A percentile compares a stretch with the other conserved stretches of the same genome.
phyloP scores from a whole-genome alignment of 2,329 filamentous ascomycete species.

The Aspergillus sp. region DNA sequence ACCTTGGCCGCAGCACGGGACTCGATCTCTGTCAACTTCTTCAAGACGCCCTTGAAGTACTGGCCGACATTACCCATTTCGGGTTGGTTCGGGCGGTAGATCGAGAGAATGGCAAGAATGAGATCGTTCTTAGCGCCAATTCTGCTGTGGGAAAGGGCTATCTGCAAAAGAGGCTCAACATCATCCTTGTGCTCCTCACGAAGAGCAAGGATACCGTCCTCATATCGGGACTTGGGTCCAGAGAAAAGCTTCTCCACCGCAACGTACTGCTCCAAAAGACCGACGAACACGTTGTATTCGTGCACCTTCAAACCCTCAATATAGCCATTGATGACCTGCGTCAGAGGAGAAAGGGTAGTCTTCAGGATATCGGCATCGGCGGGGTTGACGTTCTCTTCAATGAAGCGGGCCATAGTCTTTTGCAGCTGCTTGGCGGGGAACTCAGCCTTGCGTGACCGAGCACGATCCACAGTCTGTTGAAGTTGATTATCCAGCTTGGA shows the following conservation, averaged over 20 bases:
- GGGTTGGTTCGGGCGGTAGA: constrained; percentile 93
- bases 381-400: constrained; percentile 78
- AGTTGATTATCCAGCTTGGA: constrained; percentile 84
- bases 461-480: constrained; percentile 80
- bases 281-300: constrained; percentile 79
- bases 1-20: constrained; percentile 88
- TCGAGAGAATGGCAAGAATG: constrained; percentile 84
- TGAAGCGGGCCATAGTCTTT: constrained; percentile 82
- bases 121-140: constrained; percentile 93
- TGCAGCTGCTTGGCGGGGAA: constrained; percentile 87
- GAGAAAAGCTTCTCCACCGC: constrained; percentile 86
- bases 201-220: constrained; percentile 89
- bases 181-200: constrained; percentile 97
- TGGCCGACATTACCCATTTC: constrained; percentile 85
- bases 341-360: constrained; percentile 71
- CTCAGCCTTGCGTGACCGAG: constrained; percentile 73
- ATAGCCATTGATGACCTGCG: constrained; percentile 76
- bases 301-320: constrained; percentile 84
- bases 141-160: constrained; percentile 88
- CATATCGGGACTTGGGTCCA: constrained; percentile 78
- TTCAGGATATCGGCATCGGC: constrained; percentile 73
- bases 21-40: constrained; percentile 87
- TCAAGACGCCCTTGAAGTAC: constrained; percentile 77
- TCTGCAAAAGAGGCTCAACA: constrained; percentile 78
- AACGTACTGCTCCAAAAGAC: constrained; percentile 77